Conservation (phyloP, 371 early-diverging fungal genomes). For the Mortierella sp. region DNA sequence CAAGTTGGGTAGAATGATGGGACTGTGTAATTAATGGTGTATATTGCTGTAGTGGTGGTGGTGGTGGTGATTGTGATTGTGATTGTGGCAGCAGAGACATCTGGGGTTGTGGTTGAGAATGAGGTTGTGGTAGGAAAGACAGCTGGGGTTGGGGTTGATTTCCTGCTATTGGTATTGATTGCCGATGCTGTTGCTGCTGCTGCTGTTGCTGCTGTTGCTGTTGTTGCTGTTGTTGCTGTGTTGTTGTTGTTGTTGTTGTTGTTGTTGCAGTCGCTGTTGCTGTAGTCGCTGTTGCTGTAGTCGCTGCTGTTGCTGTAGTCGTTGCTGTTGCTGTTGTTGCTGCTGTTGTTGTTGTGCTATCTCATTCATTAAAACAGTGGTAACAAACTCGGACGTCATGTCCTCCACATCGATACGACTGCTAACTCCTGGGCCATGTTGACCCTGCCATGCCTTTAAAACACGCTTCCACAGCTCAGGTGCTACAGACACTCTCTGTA, state of each 20-base stretch:
- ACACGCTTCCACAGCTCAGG: constrained; percentile 36
- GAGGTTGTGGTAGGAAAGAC: not conserved
- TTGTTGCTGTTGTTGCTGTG: constrained; percentile 1
- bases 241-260: not conserved
- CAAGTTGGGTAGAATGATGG: not conserved
- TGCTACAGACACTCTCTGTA: constrained; percentile 26
- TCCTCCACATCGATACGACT: constrained; percentile 23
- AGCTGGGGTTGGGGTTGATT: not conserved
- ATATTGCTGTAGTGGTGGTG: not conserved
- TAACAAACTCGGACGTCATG: constrained; percentile 35
- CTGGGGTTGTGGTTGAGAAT: not conserved
- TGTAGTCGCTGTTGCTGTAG: constrained; percentile 9
- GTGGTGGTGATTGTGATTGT: not conserved
- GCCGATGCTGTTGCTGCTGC: not conserved
- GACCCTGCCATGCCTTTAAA: constrained; percentile 22
- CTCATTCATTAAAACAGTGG: constrained; percentile 8
- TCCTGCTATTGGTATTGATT: not conserved
- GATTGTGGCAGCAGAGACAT: not conserved
- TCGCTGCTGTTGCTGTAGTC: not conserved
- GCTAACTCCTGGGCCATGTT: constrained; percentile 3
- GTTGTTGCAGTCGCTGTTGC: too few relatives aligned
- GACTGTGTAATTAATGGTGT: not conserved
- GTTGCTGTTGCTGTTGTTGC: not conserved
- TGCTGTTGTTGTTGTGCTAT: constrained; percentile 6
- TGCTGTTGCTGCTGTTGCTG: not conserved